phyloP scores from a whole-genome alignment of 192 early-diverging fungal genomes.

The Backusella parvicylindrica region DNA sequence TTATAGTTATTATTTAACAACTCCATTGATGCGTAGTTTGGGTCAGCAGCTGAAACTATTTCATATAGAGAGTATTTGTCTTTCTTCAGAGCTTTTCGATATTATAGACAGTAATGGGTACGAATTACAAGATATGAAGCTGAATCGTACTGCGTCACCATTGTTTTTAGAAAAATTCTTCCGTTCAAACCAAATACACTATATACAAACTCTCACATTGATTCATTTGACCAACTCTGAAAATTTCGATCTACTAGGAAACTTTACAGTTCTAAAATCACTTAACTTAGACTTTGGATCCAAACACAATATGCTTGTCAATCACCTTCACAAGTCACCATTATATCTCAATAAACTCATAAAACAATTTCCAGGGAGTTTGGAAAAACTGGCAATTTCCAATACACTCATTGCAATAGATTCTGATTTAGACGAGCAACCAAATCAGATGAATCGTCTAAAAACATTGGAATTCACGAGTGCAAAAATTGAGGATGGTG shows the following conservation, averaged over 20 bases:
- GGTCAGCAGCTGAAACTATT: not conserved
- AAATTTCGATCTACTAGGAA: not conserved
- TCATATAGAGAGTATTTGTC: not conserved
- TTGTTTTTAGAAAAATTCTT: not conserved
- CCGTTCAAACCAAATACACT: not conserved
- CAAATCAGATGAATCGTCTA: not conserved
- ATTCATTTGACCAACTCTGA: not conserved
- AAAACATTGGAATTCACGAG: not conserved
- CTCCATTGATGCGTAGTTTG: not conserved
- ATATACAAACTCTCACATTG: not conserved
- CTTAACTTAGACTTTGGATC: not conserved
- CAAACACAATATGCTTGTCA: not conserved
- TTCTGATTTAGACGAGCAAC: not conserved
- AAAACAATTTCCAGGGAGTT: not conserved
- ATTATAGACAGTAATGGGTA: not conserved
- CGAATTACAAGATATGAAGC: not conserved
- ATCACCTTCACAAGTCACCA: not conserved
- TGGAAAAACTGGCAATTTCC: not conserved
- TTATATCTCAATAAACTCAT: not conserved
- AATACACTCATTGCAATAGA: not conserved
- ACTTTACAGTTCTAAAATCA: not conserved
- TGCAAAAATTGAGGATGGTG: not conserved
- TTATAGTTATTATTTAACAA: not conserved
- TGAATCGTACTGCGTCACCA: not conserved
- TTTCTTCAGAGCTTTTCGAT: not conserved